Conservation (phyloP, 1,284 basidiomycete species). For the Austroboletus olivaceoglutinosus region DNA sequence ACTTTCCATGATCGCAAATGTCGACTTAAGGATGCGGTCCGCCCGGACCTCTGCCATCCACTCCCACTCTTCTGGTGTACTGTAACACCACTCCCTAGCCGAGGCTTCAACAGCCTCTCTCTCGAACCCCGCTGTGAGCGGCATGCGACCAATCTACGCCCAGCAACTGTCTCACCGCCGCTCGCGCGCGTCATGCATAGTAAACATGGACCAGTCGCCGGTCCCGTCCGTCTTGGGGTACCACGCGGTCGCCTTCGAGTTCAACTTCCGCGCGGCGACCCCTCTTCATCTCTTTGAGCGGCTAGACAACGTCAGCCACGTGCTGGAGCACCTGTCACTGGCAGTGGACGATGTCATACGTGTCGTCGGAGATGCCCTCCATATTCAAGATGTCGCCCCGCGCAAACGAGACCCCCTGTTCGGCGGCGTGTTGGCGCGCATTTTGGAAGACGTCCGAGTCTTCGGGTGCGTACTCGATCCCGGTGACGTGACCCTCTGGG, state of each 20-base stretch:
- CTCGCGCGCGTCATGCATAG: no score
- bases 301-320: constrained; percentile 34
- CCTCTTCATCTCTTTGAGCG: constrained; percentile 41
- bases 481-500: constrained; percentile 40
- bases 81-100: no score
- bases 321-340: constrained; percentile 47
- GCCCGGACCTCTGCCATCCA: no score
- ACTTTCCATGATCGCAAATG: no score
- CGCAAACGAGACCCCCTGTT: constrained; percentile 30
- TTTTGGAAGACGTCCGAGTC: constrained; percentile 17
- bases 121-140: no score
- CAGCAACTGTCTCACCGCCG: no score
- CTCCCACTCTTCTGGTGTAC: no score
- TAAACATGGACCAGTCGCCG: no score
- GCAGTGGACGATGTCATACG: constrained; percentile 43
- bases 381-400: constrained; percentile 34
- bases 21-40: no score
- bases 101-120: no score
- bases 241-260: constrained; percentile 32
- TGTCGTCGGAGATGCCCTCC: constrained; percentile 17
- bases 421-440: constrained; percentile 30
- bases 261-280: constrained; percentile 39
- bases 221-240: constrained; percentile 29
- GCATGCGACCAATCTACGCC: no score
- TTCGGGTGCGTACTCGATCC: constrained; percentile 34